Conservation (phyloP, 495 filamentous ascomycete genomes). For the Trichoderma parareesei region DNA sequence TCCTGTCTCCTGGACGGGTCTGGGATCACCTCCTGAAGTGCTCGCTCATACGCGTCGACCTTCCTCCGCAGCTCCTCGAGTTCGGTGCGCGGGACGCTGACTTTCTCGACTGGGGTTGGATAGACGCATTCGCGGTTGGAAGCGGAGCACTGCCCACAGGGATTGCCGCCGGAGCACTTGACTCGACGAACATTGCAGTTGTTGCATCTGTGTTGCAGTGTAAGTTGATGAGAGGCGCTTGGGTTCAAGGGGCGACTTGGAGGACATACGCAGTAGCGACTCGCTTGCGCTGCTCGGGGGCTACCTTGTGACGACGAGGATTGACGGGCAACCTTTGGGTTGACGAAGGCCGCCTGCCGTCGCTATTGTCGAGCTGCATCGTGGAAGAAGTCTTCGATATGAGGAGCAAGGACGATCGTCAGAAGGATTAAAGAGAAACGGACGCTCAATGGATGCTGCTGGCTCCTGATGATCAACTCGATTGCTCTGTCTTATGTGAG, state of each 20-base stretch:
- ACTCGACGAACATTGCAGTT: conserved; percentile 36
- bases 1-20: conserved; percentile 15
- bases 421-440: too few relatives aligned
- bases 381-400: background rate
- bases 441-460: too few relatives aligned
- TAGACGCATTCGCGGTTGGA: conserved; percentile 27
- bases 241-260: background rate
- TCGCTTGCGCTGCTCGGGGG: conserved; percentile 27
- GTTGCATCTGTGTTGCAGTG: conserved; percentile 29
- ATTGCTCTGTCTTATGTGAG: background rate
- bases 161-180: conserved; percentile 33
- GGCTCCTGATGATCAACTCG: too few relatives aligned
- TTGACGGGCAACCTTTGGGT: conserved; percentile 26
- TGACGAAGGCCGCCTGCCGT: background rate
- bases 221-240: conserved; percentile 4
- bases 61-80: conserved; percentile 22
- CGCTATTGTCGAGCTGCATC: conserved; percentile 12
- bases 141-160: conserved; percentile 27
- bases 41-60: conserved; percentile 18
- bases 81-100: conserved; percentile 22
- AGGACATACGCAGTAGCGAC: conserved; percentile 28
- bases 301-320: conserved; percentile 28
- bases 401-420: too few relatives aligned
- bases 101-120: conserved; percentile 22
- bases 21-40: conserved; percentile 16